A percentile compares a stretch with the other conserved stretches of the same genome.
Evolutionary conservation across 306 rosid species (phyloP).

Genomic region (Ziziphus jujuba): DNA sequence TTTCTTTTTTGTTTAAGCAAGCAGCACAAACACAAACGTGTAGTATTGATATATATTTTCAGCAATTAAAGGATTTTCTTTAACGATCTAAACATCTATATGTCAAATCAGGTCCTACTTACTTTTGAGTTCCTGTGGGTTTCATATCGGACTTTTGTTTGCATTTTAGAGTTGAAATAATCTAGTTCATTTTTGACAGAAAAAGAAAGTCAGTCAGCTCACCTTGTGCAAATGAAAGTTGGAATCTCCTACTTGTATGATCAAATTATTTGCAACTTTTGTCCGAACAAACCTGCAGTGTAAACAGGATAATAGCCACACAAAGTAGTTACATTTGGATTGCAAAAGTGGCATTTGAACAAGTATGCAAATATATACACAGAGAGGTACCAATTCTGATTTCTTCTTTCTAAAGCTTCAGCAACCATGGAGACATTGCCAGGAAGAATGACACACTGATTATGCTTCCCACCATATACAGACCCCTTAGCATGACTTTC

Average conservation of each 20-base stretch:
- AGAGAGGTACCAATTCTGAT: conserved; percentile 52
- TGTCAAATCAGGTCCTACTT: not conserved
- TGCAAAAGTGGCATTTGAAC: not conserved
- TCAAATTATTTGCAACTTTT: conserved; percentile 45
- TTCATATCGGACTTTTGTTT: not conserved
- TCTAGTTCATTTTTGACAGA: not conserved
- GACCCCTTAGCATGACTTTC: conserved; percentile 26
- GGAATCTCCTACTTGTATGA: conserved; percentile 64
- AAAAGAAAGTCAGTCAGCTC: conserved; percentile 4
- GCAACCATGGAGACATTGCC: conserved; percentile 44
- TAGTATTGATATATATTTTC: too few species aligned
- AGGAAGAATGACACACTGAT: conserved; percentile 46
- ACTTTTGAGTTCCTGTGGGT: not conserved
- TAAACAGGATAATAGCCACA: conserved; percentile 1
- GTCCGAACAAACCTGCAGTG: conserved; percentile 61
- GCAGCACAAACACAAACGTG: too few species aligned
- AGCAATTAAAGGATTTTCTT: too few species aligned
- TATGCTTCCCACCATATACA: conserved; percentile 31
- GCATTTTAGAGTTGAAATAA: not conserved
- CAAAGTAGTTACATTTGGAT: not conserved
- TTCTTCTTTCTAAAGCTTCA: conserved; percentile 50
- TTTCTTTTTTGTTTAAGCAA: too few species aligned
- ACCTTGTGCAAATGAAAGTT: conserved; percentile 89
- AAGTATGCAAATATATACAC: not conserved
- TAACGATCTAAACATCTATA: not conserved